Base-by-base conservation (phyloP, 1,284 basidiomycete genomes). In the Gomphus bonarii region DNA sequence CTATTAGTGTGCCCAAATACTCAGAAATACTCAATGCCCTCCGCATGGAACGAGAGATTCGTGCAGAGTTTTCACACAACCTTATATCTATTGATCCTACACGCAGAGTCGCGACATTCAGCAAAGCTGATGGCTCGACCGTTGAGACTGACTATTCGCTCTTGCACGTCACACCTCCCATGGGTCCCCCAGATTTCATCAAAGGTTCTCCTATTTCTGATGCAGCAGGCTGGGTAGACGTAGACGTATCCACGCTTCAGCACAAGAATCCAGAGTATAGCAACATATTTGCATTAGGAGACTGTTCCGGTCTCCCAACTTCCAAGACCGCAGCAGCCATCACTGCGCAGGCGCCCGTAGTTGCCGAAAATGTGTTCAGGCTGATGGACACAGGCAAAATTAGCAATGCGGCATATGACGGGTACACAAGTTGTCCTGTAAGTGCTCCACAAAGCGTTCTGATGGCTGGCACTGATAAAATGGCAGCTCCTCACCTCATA, bases 271-370 rank as follows among this genome's bases (percentile, higher is more conserved):
- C 82, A 3, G 81, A 83, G 65, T 89, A 75, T 68, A 72, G 76
- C 57, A 97, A 97, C 70, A 79, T 98, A 35, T 98, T 95, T 70
- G 80, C 89, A 8, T 68, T 97, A 20, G 95, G 95, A 28, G 95
- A 99, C 68, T 90, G 88, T 62, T 90, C 91, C 28, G 91, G 85
- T 54, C 73, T 97, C 46, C 94, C 95, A 6, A 98, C 93, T 12
- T 93, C 90, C 70, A 99, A 97, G 78, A 99, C 95, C 1, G 91
- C 90, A 0, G 95, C 95, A 2, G 95, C 95, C 1, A 89, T 97
- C 65, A 93, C 90, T 1, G 82, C 82, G 0, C 91, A 99, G 33
- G 85, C 90, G 0, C 95, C 95, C n/a, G 86, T 99, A 1, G 76
- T 98, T 51, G 83, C 88, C 1, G 89, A 95, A 70, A 99, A 98